Percentiles rank a stretch among this genome's conserved stretches.
Conservation (phyloP, 768 basidiomycete genomes). For the Termitomyces sp. region DNA sequence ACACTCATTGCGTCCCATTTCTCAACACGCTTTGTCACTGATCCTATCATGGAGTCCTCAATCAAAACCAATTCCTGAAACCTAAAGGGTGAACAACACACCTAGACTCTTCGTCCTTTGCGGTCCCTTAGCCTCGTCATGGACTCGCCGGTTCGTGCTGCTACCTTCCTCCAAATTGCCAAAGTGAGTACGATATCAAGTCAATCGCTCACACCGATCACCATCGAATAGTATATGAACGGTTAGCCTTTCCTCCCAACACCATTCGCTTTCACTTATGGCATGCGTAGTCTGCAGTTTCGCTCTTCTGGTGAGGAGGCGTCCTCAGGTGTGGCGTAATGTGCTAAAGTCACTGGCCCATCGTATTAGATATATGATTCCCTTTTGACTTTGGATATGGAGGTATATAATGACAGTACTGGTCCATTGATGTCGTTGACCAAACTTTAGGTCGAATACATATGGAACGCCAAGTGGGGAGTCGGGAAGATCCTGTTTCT, state of each 20-base stretch:
- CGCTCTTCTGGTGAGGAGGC: constrained; percentile 1
- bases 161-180: background rate
- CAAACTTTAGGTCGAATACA: constrained; percentile 11
- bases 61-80: background rate
- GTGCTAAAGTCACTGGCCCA: background rate
- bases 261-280: background rate
- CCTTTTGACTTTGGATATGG: constrained; percentile 4
- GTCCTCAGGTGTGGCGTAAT: background rate
- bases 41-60: background rate
- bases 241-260: background rate
- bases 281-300: constrained; percentile 2
- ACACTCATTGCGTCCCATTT: background rate
- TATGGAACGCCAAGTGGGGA: constrained; percentile 21
- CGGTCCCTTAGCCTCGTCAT: background rate
- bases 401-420: background rate
- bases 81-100: background rate
- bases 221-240: background rate
- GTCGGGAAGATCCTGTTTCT: constrained; percentile 21
- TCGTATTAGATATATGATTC: constrained; percentile 3
- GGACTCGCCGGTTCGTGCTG: background rate
- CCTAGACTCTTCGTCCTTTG: background rate
- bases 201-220: background rate
- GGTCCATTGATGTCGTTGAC: background rate
- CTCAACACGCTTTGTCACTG: background rate
- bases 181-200: background rate